Percentiles rank a stretch among this genome's conserved stretches.
These are phyloP conservation scores for Coemansia sp. DNA, from an alignment of 192 early-diverging fungal species.

Conservation along the genomic window DNA sequence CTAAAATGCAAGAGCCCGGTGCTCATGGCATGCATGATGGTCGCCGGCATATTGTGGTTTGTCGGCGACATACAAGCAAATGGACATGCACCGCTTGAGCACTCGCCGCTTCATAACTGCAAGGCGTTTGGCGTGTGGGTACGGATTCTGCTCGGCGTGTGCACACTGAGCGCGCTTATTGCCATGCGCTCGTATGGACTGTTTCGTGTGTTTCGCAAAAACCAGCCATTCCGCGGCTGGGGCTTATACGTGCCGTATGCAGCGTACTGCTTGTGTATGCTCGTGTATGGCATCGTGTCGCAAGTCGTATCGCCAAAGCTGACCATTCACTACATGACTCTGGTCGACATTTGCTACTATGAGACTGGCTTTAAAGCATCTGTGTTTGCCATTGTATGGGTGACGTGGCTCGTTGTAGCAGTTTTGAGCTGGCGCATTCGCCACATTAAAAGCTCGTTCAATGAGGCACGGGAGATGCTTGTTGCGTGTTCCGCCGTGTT, in stretches of 20 bases:
- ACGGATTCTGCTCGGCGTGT: slow-evolving; percentile 37
- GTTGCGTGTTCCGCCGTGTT: slow-evolving; percentile 24
- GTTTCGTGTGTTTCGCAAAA: slow-evolving; percentile 32
- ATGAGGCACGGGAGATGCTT: slow-evolving; percentile 42
- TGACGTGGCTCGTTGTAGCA: slow-evolving; percentile 27
- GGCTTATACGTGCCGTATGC: slow-evolving; percentile 34
- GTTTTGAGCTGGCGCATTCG: slow-evolving; percentile 41
- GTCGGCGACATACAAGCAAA: slow-evolving; percentile 32
- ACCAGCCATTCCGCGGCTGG: slow-evolving; percentile 29
- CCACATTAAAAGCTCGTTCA: slow-evolving; percentile 51
- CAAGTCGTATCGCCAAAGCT: slow-evolving; percentile 6
- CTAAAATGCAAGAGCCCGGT: slow-evolving; percentile 40
- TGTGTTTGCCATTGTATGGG: slow-evolving; percentile 39
- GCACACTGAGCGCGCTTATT: slow-evolving; percentile 26
- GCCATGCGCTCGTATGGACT: slow-evolving; percentile 29
- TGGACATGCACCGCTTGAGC: slow-evolving; percentile 22
- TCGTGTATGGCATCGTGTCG: slow-evolving; percentile 33
- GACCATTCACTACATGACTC: slow-evolving; percentile 25
- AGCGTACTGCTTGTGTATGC: slow-evolving; percentile 6
- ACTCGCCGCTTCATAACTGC: slow-evolving; percentile 24
- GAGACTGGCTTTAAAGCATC: slow-evolving; percentile 29
- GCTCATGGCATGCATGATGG: slow-evolving; percentile 23
- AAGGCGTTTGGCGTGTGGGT: slow-evolving; percentile 46
- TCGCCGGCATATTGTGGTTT: slow-evolving; percentile 24
- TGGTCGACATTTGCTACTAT: slow-evolving; percentile 33